phyloP scores from a whole-genome alignment of 2,329 filamentous ascomycete species.

The Colletotrichum liriopes region DNA sequence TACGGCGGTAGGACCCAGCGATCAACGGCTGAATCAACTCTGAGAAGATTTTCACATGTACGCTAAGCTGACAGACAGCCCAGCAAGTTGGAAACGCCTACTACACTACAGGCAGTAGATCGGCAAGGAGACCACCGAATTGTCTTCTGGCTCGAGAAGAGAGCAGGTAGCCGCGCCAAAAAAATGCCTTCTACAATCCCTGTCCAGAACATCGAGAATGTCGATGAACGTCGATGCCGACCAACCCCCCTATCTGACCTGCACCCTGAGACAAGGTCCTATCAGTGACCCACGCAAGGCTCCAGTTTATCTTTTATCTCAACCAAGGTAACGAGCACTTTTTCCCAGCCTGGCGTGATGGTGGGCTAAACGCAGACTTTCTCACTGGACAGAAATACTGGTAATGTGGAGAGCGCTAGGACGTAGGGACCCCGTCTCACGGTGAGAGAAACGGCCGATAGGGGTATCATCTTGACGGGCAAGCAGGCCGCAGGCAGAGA shows the following conservation, averaged over 20 bases:
- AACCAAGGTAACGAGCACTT: slow-evolving; percentile 36
- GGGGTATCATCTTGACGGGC: slow-evolving; percentile 5
- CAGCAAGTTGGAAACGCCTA: slow-evolving; percentile 27
- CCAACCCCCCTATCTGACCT: slow-evolving; percentile 14
- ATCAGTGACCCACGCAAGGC: slow-evolving; percentile 39
- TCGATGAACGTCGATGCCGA: slow-evolving; percentile 29
- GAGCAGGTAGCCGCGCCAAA: slow-evolving; percentile 21
- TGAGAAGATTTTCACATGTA: slow-evolving; percentile 39
- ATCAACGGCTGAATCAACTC: slow-evolving; percentile 10
- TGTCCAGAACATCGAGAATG: background rate
- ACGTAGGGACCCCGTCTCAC: slow-evolving; percentile 21
- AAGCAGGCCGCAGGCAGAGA: slow-evolving; percentile 13
- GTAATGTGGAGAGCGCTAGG: slow-evolving; percentile 29
- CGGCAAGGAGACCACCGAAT: slow-evolving; percentile 38
- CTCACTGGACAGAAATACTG: slow-evolving; percentile 29
- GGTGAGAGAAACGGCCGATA: slow-evolving; percentile 11
- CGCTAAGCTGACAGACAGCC: slow-evolving; percentile 27
- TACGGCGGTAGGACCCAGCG: background rate
- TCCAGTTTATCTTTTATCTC: slow-evolving; percentile 41
- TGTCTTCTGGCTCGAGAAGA: slow-evolving; percentile 8
- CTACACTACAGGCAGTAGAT: slow-evolving; percentile 23
- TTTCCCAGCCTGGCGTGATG: slow-evolving; percentile 36
- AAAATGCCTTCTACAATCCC: slow-evolving; percentile 28
- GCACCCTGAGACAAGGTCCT: slow-evolving; percentile 40
- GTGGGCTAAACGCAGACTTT: slow-evolving; percentile 16